phyloP scores from a whole-genome alignment of 768 basidiomycete species.

The Kwoniella bestiolae region DNA sequence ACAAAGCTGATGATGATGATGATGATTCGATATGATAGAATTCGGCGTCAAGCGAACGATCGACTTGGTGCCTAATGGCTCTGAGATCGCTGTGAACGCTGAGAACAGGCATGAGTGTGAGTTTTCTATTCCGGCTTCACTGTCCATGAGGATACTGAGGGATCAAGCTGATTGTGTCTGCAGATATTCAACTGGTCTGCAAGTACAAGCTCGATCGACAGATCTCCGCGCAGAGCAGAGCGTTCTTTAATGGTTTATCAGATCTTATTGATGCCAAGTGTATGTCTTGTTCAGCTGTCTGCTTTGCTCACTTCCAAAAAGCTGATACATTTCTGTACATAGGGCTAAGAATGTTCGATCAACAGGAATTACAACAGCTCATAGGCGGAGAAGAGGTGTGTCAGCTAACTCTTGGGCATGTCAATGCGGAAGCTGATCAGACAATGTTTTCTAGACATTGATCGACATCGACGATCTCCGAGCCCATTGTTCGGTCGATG shows the following conservation, averaged over 20 bases:
- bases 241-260: conserved; percentile 84
- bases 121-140: conserved; percentile 11
- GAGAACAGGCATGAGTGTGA: conserved; percentile 74
- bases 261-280: conserved; percentile 85
- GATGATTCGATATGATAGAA: too few species aligned
- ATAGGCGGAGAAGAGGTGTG: conserved; percentile 76
- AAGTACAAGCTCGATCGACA: conserved; percentile 87
- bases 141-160: not conserved
- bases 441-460: conserved; percentile 59
- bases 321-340: conserved; percentile 4
- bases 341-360: conserved; percentile 86
- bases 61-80: conserved; percentile 80
- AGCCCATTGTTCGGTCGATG: conserved; percentile 72
- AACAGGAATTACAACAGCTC: conserved; percentile 89
- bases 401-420: not conserved
- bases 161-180: conserved; percentile 8
- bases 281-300: conserved; percentile 91
- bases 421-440: not conserved
- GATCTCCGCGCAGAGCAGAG: conserved; percentile 71
- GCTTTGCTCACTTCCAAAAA: not conserved
- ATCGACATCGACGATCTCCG: conserved; percentile 83
- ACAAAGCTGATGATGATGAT: too few species aligned
- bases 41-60: conserved; percentile 76
- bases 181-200: conserved; percentile 80
- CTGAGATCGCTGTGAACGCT: conserved; percentile 78